Base-by-base conservation (phyloP, 208 protist genomes). In the Trypanosoma mega region DNA sequence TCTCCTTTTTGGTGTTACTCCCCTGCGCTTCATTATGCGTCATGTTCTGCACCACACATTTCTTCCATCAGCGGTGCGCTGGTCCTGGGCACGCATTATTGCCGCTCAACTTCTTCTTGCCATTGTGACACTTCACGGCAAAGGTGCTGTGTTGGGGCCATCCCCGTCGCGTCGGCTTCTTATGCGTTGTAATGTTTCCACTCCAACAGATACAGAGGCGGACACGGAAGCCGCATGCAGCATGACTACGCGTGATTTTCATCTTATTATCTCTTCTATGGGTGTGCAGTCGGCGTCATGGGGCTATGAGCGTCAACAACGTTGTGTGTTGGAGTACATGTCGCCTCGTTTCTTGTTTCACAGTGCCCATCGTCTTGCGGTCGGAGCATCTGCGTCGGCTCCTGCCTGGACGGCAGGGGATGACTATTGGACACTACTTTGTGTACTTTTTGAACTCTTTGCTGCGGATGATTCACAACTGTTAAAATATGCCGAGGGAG, bases 261-360 rank as follows among this genome's bases (percentile, higher is more conserved):
- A 88, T 52, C 59, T 94, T 16, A 82, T 90, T 46, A 68, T 91
- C 53, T 72, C 73, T 16, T 74, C 78, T 36, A 54, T 91, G 27
- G 85, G 85, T 44, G 67, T 92, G 54, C 78, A 82, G 53, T 78
- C 82, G 24, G 44, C 70, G 45, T 72, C 82, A 5, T 94, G 85
- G 85, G 64, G 74, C 47, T 94, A 88, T 68, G 81, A 90, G 63
- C 78, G 85, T 12, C 88, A 94, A 72, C 88, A 94, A 73, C 85
- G 76, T 49, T 84, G 88, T 50, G 81, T 90, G 29, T 58, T 94
- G 11, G 85, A 94, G 79, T 94, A 92, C 63, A 56, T 94, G 23
- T 56, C 88, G 0, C 84, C 82, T 12, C 23, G 72, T 20, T 90
- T 90, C 73, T 54, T 92, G n/a, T 70, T 91, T n/a, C 69, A 74